phyloP scores from a whole-genome alignment of 2,329 filamentous ascomycete species.

The Fusarium nanum region DNA sequence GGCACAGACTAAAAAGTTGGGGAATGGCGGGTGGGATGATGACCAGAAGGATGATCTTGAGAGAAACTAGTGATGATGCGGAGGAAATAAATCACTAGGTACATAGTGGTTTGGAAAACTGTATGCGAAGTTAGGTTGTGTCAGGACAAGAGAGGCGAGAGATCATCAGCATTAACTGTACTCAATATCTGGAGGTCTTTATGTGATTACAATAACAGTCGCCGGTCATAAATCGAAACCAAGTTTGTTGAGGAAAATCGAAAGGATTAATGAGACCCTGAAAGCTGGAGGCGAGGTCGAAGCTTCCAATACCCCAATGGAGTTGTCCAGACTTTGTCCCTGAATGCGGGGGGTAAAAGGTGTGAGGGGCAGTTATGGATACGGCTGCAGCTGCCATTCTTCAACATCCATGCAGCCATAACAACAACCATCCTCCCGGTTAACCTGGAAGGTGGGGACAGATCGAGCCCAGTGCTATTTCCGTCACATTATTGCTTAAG shows the following conservation, averaged over 20 bases:
- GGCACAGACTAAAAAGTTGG: slow-evolving; percentile 25
- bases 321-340: slow-evolving; percentile 22
- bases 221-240: background rate
- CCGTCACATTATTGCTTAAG: background rate
- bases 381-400: slow-evolving; percentile 24
- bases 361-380: slow-evolving; percentile 25
- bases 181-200: background rate
- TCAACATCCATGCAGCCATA: slow-evolving; percentile 5
- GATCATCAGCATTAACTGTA: background rate
- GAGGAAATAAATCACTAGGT: slow-evolving; percentile 3
- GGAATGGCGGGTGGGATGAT: slow-evolving; percentile 22
- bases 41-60: slow-evolving; percentile 19
- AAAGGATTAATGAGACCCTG: slow-evolving; percentile 28
- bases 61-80: slow-evolving; percentile 36
- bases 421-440: background rate
- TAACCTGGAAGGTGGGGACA: background rate
- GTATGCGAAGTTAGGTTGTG: background rate
- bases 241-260: slow-evolving; percentile 38
- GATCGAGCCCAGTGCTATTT: background rate
- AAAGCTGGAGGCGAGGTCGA: slow-evolving; percentile 22
- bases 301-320: slow-evolving; percentile 30
- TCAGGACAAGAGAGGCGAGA: background rate
- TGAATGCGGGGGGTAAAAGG: slow-evolving; percentile 41
- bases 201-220: background rate
- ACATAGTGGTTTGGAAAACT: background rate